These are phyloP conservation scores for Ophiostoma perfectum DNA, from an alignment of 2,329 filamentous ascomycete species.

Conservation along the genomic window DNA sequence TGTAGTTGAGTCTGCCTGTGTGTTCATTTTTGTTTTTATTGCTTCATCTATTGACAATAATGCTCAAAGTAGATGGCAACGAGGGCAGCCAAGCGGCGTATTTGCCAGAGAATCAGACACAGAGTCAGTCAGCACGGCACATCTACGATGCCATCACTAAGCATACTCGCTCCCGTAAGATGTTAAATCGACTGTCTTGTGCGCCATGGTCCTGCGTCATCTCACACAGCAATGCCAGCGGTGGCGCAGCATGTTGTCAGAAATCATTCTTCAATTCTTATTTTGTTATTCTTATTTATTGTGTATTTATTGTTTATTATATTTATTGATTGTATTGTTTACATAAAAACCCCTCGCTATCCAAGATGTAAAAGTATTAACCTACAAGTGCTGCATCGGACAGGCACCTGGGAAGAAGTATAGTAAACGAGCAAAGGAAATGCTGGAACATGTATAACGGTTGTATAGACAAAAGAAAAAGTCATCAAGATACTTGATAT, in stretches of 20 bases:
- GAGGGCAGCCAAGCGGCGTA: not conserved
- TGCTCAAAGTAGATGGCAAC: not conserved
- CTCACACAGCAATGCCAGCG: too few relatives aligned
- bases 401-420: constrained; percentile 13
- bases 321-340: constrained; percentile 7
- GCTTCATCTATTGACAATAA: not conserved
- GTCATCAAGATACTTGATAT: constrained; percentile 15
- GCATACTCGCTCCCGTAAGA: not conserved
- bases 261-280: too few relatives aligned
- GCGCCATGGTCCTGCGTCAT: not conserved
- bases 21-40: not conserved
- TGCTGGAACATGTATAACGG: constrained; percentile 12
- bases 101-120: not conserved
- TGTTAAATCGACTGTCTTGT: not conserved
- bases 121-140: not conserved
- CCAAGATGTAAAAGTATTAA: constrained; percentile 10
- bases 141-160: not conserved
- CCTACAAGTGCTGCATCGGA: constrained; percentile 11
- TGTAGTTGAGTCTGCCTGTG: not conserved
- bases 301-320: not conserved
- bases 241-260: too few relatives aligned
- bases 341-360: constrained; percentile 13
- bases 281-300: too few relatives aligned
- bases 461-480: constrained; percentile 7
- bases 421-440: constrained; percentile 11